These are phyloP conservation scores for Elongisporangium undulatum DNA, from an alignment of 352 stramenopile genomes.

Conservation along the genomic window DNA sequence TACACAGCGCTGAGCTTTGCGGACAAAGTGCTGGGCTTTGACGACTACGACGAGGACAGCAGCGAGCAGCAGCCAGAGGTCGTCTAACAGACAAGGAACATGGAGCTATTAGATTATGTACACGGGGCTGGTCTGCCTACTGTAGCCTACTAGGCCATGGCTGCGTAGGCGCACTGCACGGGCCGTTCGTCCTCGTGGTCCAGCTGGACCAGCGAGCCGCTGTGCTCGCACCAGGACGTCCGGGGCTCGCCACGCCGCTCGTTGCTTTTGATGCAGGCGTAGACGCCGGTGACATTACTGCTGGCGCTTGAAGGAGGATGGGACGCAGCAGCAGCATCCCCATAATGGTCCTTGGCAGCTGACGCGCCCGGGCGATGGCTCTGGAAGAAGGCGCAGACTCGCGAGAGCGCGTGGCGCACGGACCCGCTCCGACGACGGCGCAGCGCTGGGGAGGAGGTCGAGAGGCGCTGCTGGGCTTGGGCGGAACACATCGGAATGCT, in stretches of 20 bases:
- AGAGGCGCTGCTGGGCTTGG: background rate
- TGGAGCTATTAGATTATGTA: background rate
- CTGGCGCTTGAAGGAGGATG: background rate
- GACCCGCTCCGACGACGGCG: background rate
- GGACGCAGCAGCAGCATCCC: background rate
- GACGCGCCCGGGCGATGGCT: no score
- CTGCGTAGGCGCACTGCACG: slow-evolving; percentile 15
- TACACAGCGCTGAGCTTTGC: slow-evolving; percentile 71
- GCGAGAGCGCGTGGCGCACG: background rate
- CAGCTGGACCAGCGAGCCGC: background rate
- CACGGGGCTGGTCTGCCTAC: no score
- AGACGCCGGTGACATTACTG: background rate
- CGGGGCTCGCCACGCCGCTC: background rate
- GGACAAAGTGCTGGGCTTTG: slow-evolving; percentile 86
- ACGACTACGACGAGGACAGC: slow-evolving; percentile 61
- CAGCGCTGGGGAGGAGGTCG: background rate
- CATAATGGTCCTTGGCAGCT: background rate
- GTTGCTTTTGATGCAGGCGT: slow-evolving; percentile 7
- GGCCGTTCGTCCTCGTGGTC: slow-evolving; percentile 13
- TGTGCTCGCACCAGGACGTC: background rate
- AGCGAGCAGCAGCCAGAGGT: slow-evolving; percentile 8
- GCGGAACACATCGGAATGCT: background rate
- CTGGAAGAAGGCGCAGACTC: background rate
- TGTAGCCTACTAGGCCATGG: slow-evolving; percentile 7
- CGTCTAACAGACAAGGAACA: background rate